Base-by-base conservation (phyloP, 1,139 yeast genomes). In the Candida pseudoviswanathii region DNA sequence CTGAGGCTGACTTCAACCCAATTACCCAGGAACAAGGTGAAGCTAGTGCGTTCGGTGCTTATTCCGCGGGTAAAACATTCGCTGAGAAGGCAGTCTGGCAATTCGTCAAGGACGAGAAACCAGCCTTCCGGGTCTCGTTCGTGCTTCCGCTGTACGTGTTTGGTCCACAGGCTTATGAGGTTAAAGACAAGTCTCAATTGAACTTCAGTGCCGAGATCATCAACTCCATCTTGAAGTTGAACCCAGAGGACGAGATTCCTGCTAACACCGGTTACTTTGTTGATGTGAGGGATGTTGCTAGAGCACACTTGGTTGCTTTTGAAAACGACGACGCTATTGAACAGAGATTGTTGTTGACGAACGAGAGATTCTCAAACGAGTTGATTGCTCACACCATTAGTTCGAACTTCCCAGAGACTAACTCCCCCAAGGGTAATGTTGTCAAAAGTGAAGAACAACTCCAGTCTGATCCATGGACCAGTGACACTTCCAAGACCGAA, bases 211-310 rank as follows among this genome's bases (percentile, higher is more conserved):
- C 71, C 37, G 69, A 70, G 49, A 36, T 68, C 8, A 57, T 75
- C 43, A 65, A 65, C 44, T 43, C 49, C 6, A 41, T 70, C 8
- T 54, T 64, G 21, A 59, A 54, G 25, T 54, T 61, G 54, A 51
- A 48, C 8, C 54, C 58, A 1, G 51, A 52, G 8, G 61, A 52
- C 44, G 51, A 32, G 50, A 42, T 59, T 49, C 59, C 60, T 5
- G 42, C 22, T 4, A 7, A n/a, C 16, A 36, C 26, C 4, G 67
- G 66, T 10, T 52, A 51, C 2, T 67, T 59, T 59, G 68, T 76
- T 41, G 84, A 81, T 57, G 85, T 81, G 1, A 68, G 85, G 49
- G 84, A 81, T 57, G 77, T 78, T 5, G 83, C 85, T 3, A 61
- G 59, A 51, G 82, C 82, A n/a, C 86, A 81, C 59, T 60, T 80